A percentile compares a stretch with the other conserved stretches of the same genome.
These are phyloP conservation scores for Pinus albicaulis DNA, from an alignment of 75 land plant genomes.

Conservation along the genomic window DNA sequence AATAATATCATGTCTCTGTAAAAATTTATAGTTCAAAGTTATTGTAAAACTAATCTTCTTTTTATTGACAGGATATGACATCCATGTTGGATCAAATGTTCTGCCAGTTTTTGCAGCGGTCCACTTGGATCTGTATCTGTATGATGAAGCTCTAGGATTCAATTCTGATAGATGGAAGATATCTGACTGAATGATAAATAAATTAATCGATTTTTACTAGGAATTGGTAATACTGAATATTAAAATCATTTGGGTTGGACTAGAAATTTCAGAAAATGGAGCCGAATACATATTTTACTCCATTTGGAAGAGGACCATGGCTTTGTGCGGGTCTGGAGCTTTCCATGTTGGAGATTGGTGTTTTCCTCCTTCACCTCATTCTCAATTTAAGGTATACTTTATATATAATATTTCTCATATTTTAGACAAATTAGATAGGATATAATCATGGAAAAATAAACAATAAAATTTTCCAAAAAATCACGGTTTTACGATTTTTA, in stretches of 20 bases:
- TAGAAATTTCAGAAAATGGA: conserved; percentile 5
- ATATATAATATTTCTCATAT: no score
- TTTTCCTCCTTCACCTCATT: conserved; percentile 79
- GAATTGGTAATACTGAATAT: no score
- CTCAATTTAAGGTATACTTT: conserved; percentile 34
- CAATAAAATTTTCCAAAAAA: no score
- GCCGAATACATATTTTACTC: conserved; percentile 38
- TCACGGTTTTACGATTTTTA: no score
- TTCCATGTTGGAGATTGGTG: conserved; percentile 72
- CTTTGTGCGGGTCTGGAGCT: conserved; percentile 80
- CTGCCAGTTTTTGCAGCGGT: conserved; percentile 78
- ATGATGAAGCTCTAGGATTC: conserved; percentile 66
- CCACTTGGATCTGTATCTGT: conserved; percentile 66
- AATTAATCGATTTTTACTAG: no score
- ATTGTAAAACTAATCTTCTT: no score
- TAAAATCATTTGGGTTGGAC: no score
- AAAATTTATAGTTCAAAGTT: background rate
- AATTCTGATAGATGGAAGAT: conserved; percentile 91
- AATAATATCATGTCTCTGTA: no score
- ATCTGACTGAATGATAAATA: background rate
- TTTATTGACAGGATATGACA: conserved; percentile 49
- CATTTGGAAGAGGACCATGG: conserved; percentile 82
- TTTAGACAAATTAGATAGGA: no score
- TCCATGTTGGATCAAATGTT: conserved; percentile 90
- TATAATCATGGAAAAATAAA: no score